Percentiles rank a stretch among this genome's conserved stretches.
These are phyloP conservation scores for Aspergillus ochraceoroseus DNA, from an alignment of 2,329 filamentous ascomycete genomes.

Conservation along the genomic window DNA sequence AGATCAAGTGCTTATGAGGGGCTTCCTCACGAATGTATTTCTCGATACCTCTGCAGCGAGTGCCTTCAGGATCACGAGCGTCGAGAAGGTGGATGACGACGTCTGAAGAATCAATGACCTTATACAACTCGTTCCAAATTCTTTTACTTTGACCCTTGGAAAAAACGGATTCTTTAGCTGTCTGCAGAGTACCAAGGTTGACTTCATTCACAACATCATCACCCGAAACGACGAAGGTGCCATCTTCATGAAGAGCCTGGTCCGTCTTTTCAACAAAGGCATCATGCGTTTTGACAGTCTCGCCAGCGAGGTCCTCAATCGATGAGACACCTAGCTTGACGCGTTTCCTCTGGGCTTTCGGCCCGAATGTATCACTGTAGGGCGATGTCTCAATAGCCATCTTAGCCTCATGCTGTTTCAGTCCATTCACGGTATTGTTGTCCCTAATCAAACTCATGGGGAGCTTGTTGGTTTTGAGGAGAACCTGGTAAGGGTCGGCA, in stretches of 20 bases:
- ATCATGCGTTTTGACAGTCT: constrained; percentile 75
- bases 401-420: constrained; percentile 91
- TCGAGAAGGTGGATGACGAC: constrained; percentile 94
- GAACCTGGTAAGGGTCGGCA: constrained; percentile 83
- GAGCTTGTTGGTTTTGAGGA: constrained; percentile 95
- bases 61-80: constrained; percentile 82
- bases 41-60: constrained; percentile 81
- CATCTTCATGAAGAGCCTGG: constrained; percentile 70
- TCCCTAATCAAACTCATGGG: constrained; percentile 93
- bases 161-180: constrained; percentile 80
- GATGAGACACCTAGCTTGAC: constrained; percentile 81
- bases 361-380: constrained; percentile 84
- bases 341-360: constrained; percentile 86
- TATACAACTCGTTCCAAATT: constrained; percentile 95
- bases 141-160: constrained; percentile 91
- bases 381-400: constrained; percentile 84
- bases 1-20: constrained; percentile 91
- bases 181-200: constrained; percentile 45
- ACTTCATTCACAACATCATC: constrained; percentile 45
- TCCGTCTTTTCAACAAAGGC: constrained; percentile 75
- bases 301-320: constrained; percentile 74
- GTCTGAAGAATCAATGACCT: constrained; percentile 92
- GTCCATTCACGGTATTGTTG: constrained; percentile 67
- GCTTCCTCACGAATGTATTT: constrained; percentile 92
- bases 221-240: constrained; percentile 57